Conservation (phyloP, 768 basidiomycete species). For the Brasilioporus rufonigricans region DNA sequence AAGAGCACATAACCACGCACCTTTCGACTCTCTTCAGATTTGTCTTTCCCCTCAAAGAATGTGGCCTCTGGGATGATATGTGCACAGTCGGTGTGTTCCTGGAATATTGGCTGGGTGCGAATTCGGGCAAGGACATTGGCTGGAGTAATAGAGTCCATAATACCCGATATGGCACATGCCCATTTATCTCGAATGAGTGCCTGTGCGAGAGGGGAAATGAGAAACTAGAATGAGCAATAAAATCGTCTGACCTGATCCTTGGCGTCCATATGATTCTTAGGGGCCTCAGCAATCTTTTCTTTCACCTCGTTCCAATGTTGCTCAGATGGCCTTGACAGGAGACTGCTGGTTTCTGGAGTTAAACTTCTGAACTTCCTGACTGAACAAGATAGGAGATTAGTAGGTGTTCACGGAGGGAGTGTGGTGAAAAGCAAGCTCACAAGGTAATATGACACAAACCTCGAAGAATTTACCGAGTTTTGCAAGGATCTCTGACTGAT, state of each 20-base stretch:
- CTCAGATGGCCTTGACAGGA: constrained; percentile 19
- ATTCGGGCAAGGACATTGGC: background rate
- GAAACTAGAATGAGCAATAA: background rate
- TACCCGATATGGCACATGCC: constrained; percentile 33
- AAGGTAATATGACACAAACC: constrained; percentile 2
- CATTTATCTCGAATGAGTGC: no score
- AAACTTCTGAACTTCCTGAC: constrained; percentile 15
- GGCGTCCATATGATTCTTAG: constrained; percentile 1
- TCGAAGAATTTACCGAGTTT: no score
- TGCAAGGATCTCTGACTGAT: background rate
- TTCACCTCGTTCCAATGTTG: background rate
- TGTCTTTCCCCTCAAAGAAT: no score
- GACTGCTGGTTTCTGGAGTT: constrained; percentile 19
- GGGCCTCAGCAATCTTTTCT: background rate
- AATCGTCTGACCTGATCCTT: constrained; percentile 2
- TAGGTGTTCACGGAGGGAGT: background rate
- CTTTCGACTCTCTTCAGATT: no score
- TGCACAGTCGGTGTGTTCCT: no score
- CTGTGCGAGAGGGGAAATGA: background rate
- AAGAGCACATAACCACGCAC: no score
- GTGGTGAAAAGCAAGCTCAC: background rate
- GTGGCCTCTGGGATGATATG: no score
- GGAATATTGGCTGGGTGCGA: background rate
- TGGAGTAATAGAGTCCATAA: constrained; percentile 15
- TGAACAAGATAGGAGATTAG: background rate